phyloP scores from a whole-genome alignment of 768 basidiomycete species.

The Mycena amicta region DNA sequence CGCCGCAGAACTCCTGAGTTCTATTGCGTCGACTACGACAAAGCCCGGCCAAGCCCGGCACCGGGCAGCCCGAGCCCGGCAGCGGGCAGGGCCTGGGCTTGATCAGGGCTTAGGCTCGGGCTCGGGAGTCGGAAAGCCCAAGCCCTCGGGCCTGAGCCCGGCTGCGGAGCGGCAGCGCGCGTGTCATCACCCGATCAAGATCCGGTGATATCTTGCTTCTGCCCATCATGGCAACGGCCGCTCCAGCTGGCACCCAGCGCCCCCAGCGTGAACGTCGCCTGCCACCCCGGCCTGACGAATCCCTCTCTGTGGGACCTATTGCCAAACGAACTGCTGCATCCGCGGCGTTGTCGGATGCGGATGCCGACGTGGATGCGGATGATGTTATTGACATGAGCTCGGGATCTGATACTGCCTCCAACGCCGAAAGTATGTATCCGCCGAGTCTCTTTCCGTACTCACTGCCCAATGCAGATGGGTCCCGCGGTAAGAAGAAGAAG shows the following conservation, averaged over 20 bases:
- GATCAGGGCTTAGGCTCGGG: not conserved
- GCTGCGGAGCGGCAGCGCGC: not conserved
- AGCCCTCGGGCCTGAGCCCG: not conserved
- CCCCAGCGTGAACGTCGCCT: not conserved
- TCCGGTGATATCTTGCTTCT: not conserved
- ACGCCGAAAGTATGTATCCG: not conserved
- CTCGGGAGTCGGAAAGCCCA: not conserved
- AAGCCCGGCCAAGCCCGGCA: not conserved
- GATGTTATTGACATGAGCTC: not conserved
- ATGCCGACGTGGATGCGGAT: not conserved
- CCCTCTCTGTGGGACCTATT: not conserved
- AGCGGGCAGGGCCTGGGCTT: not conserved
- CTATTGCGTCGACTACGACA: too few species aligned
- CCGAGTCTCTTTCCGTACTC: too few species aligned
- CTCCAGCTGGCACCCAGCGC: too few species aligned
- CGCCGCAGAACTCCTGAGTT: too few species aligned
- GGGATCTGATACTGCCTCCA: too few species aligned
- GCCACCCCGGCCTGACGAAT: not conserved
- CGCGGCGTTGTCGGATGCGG: not conserved
- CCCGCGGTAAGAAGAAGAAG: too few species aligned
- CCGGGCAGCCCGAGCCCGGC: not conserved
- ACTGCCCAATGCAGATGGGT: too few species aligned
- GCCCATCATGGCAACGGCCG: not conserved
- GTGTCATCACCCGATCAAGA: not conserved
- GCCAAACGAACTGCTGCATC: not conserved